phyloP scores from a whole-genome alignment of 129 eudicot genomes.

The Escallonia herrerae region DNA sequence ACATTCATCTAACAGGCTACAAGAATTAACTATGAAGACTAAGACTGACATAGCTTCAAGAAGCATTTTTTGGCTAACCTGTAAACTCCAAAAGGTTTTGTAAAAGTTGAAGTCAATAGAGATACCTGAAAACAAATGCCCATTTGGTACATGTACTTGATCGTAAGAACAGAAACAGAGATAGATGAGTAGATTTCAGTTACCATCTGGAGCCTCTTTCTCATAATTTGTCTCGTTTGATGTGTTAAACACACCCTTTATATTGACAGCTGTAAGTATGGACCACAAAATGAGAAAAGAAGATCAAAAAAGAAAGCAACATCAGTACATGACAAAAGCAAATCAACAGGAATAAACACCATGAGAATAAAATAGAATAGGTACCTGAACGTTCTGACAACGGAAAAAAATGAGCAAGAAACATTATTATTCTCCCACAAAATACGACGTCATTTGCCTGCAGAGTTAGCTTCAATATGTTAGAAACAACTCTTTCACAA shows the following conservation, averaged over 20 bases:
- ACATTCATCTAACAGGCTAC: not conserved
- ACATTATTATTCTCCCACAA: constrained; percentile 96
- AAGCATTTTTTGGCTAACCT: constrained; percentile 38
- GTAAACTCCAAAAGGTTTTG: constrained; percentile 97
- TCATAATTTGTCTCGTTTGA: constrained; percentile 94
- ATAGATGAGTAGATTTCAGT: constrained; percentile 4
- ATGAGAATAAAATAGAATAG: not conserved
- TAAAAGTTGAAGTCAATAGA: constrained; percentile 93
- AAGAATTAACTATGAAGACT: not conserved
- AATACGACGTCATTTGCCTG: constrained; percentile 96
- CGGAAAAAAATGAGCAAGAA: constrained; percentile 96
- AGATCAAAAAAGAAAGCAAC: not conserved
- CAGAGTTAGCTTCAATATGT: constrained; percentile 6
- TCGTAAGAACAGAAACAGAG: not conserved
- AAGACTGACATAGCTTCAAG: not conserved
- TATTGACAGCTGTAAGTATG: constrained; percentile 75
- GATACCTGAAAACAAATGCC: constrained; percentile 48
- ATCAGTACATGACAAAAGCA: not conserved
- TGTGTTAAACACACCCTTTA: constrained; percentile 92
- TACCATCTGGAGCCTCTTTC: constrained; percentile 92
- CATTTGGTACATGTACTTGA: constrained; percentile 1
- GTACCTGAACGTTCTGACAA: constrained; percentile 96
- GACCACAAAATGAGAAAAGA: not conserved
- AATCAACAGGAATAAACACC: not conserved
- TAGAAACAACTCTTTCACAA: not conserved